Evolutionary conservation across 441 rosid species (phyloP).

Genomic region (Isatis lusitanica): DNA sequence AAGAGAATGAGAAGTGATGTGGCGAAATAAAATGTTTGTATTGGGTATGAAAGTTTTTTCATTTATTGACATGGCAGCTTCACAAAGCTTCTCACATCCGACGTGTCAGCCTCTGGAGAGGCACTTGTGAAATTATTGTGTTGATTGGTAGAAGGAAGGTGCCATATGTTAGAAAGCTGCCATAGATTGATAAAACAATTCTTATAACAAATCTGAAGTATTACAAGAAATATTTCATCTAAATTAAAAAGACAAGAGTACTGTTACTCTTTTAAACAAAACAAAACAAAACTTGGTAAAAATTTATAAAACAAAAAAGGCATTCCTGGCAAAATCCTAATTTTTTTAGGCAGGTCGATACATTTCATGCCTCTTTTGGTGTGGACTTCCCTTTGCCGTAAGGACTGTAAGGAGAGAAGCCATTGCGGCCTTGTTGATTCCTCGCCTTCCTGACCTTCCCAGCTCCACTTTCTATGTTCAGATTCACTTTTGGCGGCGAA

Average conservation of each 20-base stretch:
- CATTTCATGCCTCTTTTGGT: conserved; percentile 51
- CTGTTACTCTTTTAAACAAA: background rate
- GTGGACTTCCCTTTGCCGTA: conserved; percentile 77
- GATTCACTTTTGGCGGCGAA: conserved; percentile 83
- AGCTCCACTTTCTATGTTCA: conserved; percentile 81
- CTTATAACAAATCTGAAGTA: conserved; percentile 1
- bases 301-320: background rate
- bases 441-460: conserved; percentile 71
- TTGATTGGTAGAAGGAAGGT: conserved; percentile 18
- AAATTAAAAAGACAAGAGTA: background rate
- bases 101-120: too few species aligned
- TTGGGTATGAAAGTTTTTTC: too few species aligned
- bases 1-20: too few species aligned
- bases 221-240: background rate
- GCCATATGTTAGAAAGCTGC: conserved; percentile 11
- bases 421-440: conserved; percentile 56
- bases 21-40: too few species aligned
- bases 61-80: too few species aligned
- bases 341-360: background rate
- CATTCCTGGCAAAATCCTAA: background rate
- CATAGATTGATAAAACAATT: background rate
- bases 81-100: too few species aligned
- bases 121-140: too few species aligned
- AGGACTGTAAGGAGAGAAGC: conserved; percentile 71
- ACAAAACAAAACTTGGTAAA: background rate